Base-by-base conservation (phyloP, 176 grass and related monocot species). In the Panicum miliaceum region DNA sequence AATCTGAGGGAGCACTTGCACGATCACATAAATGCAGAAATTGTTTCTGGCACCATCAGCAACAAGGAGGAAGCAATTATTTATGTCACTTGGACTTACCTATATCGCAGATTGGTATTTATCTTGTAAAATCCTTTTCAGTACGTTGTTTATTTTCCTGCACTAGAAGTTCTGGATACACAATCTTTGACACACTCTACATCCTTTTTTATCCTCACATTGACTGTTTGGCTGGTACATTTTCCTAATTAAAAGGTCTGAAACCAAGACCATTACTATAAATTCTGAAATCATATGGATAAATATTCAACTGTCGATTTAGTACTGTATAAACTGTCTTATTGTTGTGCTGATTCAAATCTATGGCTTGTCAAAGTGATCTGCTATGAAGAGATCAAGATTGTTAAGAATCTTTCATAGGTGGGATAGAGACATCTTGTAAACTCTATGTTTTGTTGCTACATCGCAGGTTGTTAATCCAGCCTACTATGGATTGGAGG, bases 31-130 rank as follows among this genome's bases (percentile, higher is more conserved):
- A 98, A 98, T 84, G 96, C 96, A 70, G 96, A 95, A 81, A 93
- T 98, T 84, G 91, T 98, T 90, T 95, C 93, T 66, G 83, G 91
- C 22, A 95, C 96, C 71, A 98, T 98, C 82, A 78, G 85, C 86
- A 94, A 95, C 69, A 95, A 98, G 56, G 91, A 98, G 85, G 96
- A 98, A 80, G 96, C 91, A 54, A 90, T 98, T 73, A 94, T 93
- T 93, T 98, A 98, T 84, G 91, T 98, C 58, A 95, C 96, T 71
- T 98, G 96, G 96, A 98, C 96, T 54, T 98, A 95, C 77, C 79
- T 98, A 79, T 98, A 93, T 82, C 93, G 91, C 72, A 90, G 91
- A 75, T 79, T 98, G 93, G 96, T 98, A 95, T 86, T 59, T 82
- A 78, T 91, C 76, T 81, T 59, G 7, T 73, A 65, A 78, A 69